These are phyloP conservation scores for Cotoneaster glaucophyllus DNA, from an alignment of 306 rosid genomes.

Conservation along the genomic window DNA sequence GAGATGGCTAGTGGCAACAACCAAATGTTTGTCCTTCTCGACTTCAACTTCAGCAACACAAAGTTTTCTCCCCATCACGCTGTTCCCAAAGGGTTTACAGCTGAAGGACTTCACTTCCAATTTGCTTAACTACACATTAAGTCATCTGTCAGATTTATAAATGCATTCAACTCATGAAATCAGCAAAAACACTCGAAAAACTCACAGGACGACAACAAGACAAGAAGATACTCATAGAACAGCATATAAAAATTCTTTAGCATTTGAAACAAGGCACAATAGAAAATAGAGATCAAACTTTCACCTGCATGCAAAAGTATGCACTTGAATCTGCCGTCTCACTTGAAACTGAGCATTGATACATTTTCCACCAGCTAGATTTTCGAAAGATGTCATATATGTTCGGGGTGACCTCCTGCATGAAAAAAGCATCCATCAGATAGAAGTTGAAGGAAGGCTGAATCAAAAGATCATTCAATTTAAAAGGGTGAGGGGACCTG, in stretches of 20 bases:
- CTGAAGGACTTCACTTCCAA: conserved; percentile 62
- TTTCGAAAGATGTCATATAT: conserved; percentile 26
- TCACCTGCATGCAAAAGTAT: conserved; percentile 44
- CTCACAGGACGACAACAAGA: background rate
- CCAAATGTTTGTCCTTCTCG: conserved; percentile 38
- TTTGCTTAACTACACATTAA: conserved; percentile 66
- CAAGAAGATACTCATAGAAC: background rate
- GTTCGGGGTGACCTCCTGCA: conserved; percentile 35
- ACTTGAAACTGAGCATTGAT: conserved; percentile 26
- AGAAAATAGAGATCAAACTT: background rate
- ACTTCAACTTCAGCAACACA: conserved; percentile 71
- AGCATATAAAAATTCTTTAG: background rate
- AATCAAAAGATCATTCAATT: background rate
- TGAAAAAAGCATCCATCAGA: background rate
- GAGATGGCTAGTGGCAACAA: conserved; percentile 88
- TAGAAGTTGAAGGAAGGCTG: background rate
- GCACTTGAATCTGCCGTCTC: conserved; percentile 15
- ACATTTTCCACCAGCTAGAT: conserved; percentile 39
- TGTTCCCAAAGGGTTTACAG: conserved; percentile 50
- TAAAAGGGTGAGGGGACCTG: conserved; percentile 20
- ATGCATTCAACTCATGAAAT: background rate
- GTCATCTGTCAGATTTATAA: background rate
- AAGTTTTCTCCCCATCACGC: conserved; percentile 85
- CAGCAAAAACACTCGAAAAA: background rate
- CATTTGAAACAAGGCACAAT: background rate